These are phyloP conservation scores for Phytomonas francai DNA, from an alignment of 208 protist species.

Conservation along the genomic window DNA sequence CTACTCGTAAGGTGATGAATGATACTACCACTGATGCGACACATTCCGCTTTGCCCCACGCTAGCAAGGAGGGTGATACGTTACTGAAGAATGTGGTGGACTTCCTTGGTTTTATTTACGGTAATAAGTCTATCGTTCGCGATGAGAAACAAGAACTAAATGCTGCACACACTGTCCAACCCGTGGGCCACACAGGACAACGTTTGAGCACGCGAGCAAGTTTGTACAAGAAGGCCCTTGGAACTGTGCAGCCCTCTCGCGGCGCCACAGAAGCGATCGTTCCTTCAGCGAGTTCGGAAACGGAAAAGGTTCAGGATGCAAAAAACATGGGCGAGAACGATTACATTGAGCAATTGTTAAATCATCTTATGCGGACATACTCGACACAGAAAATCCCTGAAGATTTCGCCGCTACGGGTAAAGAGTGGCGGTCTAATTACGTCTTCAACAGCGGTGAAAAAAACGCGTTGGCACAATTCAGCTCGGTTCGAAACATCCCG, in stretches of 20 bases:
- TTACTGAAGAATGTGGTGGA: not conserved
- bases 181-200: not conserved
- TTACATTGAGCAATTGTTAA: constrained; percentile 28
- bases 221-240: not conserved
- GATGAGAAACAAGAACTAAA: not conserved
- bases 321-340: constrained; percentile 5
- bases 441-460: constrained; percentile 1
- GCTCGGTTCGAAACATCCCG: not conserved
- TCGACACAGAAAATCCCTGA: constrained; percentile 13
- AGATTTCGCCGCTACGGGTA: constrained; percentile 4
- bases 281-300: not conserved
- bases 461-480: not conserved
- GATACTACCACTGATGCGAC: not conserved
- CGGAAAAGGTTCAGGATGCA: not conserved
- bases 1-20: not conserved
- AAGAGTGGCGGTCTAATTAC: constrained; percentile 4
- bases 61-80: not conserved
- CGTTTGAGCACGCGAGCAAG: not conserved
- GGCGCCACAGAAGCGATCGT: not conserved
- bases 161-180: not conserved
- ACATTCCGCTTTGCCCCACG: not conserved
- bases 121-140: not conserved
- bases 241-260: not conserved
- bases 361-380: constrained; percentile 24
- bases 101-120: constrained; percentile 34